phyloP scores from a whole-genome alignment of 768 basidiomycete genomes.

The Porphyrellus cyaneotinctus region DNA sequence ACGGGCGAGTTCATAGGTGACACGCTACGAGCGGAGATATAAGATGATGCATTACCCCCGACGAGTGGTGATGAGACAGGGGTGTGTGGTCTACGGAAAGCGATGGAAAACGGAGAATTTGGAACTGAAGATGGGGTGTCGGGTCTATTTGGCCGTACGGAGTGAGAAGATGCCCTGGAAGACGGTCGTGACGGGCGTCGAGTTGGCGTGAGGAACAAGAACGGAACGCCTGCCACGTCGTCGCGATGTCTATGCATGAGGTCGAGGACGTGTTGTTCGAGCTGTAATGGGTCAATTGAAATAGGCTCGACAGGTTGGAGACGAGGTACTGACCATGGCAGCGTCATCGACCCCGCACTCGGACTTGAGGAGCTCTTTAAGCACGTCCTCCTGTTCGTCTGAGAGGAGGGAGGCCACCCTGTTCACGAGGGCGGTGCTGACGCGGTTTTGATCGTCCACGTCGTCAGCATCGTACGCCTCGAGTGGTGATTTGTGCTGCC shows the following conservation, averaged over 20 bases:
- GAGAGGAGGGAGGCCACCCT: constrained; percentile 68
- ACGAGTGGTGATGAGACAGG: constrained; percentile 74
- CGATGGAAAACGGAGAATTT: constrained; percentile 67
- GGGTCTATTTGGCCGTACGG: constrained; percentile 63
- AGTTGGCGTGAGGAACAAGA: constrained; percentile 77
- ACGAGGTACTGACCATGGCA: constrained; percentile 50
- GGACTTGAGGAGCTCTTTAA: constrained; percentile 70
- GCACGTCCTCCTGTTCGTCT: constrained; percentile 82
- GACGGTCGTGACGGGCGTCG: constrained; percentile 78
- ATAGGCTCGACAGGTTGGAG: constrained; percentile 13
- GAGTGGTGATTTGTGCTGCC: constrained; percentile 57
- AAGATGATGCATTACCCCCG: constrained; percentile 49
- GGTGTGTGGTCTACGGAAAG: constrained; percentile 76
- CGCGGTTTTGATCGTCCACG: constrained; percentile 46
- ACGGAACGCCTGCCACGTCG: constrained; percentile 77
- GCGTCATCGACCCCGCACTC: constrained; percentile 68
- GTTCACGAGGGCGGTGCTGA: constrained; percentile 62
- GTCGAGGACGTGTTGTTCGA: constrained; percentile 87
- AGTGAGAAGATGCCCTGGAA: constrained; percentile 71
- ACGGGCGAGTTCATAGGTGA: constrained; percentile 67
- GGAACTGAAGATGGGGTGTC: constrained; percentile 77
- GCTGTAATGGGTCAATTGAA: constrained; percentile 37
- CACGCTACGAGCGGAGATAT: constrained; percentile 50
- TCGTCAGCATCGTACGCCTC: constrained; percentile 62
- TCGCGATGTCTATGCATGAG: constrained; percentile 95